Base-by-base conservation (phyloP, 441 rosid genomes). In the Macaranga tanarius region DNA sequence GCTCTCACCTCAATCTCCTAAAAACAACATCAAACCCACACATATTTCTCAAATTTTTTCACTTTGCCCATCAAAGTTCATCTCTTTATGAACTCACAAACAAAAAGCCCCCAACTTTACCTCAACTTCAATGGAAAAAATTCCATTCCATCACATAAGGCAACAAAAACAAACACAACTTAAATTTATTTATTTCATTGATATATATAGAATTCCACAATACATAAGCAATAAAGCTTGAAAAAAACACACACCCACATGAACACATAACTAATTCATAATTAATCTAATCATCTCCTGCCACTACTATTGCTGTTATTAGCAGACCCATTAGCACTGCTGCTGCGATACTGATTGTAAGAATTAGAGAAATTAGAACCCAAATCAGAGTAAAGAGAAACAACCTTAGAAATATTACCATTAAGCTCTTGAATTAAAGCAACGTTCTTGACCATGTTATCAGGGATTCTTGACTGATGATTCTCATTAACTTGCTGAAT, bases 401-500 rank as follows among this genome's bases (percentile, higher is more conserved):
- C 93, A 47, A 92, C 96, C 80, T 88, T 94, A 1, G 97, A 84
- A 65, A 94, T 88, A 79, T 94, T 94, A 65, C 88, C 88, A 25
- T 94, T 94, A 69, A 94, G 83, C 71, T 94, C 97, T 55, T 92
- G 91, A 31, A 94, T 94, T 78, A 94, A 77, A 51, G 90, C 88
- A 0, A 94, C 97, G 86, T 94, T 94, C 75, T 90, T 90, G 10
- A 86, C 90, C 99, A 94, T 94, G 79, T 92, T 92, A 73, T 85
- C 89, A 0, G 92, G 86, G 57, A 75, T 83, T 77, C 79, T 86
- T 0, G 99, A 94, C 80, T 88, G 95, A 68, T 94, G 99, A 69
- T 94, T 94, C 63, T 92, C 95, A 84, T 94, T 90, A 69, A 94
- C 97, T 69, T 92, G 96, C 57, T 87, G 90, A 54, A 90, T 94